phyloP scores from a whole-genome alignment of 768 basidiomycete genomes.

The Pulveroboletus sp. region DNA sequence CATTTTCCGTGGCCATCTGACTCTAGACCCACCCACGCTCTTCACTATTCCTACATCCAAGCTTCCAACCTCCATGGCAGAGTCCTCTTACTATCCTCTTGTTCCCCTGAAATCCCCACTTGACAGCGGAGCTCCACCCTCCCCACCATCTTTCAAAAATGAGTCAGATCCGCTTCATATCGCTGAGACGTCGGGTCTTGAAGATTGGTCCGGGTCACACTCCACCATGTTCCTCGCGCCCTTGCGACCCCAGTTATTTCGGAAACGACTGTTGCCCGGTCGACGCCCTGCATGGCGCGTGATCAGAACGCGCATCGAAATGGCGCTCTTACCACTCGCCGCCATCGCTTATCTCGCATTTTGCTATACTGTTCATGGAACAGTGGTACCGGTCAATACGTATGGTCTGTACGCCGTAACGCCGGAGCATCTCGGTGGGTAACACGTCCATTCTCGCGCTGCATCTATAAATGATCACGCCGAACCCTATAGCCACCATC shows the following conservation, averaged over 20 bases:
- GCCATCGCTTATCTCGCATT: conserved; percentile 29
- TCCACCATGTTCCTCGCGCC: conserved; percentile 9
- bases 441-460: not conserved
- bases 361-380: conserved; percentile 25
- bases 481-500: conserved; percentile 17
- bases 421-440: conserved; percentile 20
- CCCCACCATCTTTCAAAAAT: not conserved
- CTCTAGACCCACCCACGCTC: conserved; percentile 7
- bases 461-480: not conserved
- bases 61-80: conserved; percentile 8
- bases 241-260: not conserved
- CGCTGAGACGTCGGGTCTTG: not conserved
- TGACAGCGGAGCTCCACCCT: not conserved
- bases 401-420: conserved; percentile 21
- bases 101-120: conserved; percentile 2
- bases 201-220: not conserved
- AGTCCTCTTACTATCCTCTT: conserved; percentile 22
- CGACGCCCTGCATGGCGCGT: conserved; percentile 12
- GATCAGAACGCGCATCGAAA: conserved; percentile 5
- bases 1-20: no score
- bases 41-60: not conserved
- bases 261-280: not conserved
- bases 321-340: conserved; percentile 23
- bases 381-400: conserved; percentile 23
- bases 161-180: not conserved